Percentiles rank a stretch among this genome's conserved stretches.
Evolutionary conservation across 2,329 filamentous ascomycete genomes (phyloP).

Genomic region (Penicillium sp.): DNA sequence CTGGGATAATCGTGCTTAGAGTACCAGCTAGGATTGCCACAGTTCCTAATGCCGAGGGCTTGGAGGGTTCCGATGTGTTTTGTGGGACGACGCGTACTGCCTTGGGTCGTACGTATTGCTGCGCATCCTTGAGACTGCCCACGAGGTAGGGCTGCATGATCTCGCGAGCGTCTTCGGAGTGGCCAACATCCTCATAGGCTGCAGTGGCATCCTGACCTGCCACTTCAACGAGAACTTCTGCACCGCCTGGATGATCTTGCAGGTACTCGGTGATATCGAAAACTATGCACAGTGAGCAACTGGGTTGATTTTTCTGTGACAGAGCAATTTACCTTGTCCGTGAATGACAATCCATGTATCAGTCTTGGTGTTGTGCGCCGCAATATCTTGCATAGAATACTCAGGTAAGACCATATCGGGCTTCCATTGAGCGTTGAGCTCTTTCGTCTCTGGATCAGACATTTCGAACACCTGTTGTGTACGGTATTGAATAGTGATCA

Average conservation of each 20-base stretch:
- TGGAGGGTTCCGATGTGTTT: conserved; percentile 13
- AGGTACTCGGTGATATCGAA: conserved; percentile 64
- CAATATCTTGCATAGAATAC: conserved; percentile 44
- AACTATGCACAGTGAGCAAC: conserved; percentile 45
- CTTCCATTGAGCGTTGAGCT: conserved; percentile 24
- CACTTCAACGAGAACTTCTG: conserved; percentile 45
- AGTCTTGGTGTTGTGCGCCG: conserved; percentile 52
- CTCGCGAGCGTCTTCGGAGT: conserved; percentile 51
- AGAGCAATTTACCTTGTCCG: conserved; percentile 52
- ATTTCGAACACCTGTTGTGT: background rate
- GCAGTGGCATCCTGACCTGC: conserved; percentile 48
- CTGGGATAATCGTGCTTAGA: conserved; percentile 13
- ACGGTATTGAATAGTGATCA: background rate
- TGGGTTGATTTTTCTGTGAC: too few relatives aligned
- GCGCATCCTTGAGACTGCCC: conserved; percentile 36
- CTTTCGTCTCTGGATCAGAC: conserved; percentile 18
- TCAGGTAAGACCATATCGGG: conserved; percentile 22
- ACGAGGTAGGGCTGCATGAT: conserved; percentile 44
- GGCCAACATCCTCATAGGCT: conserved; percentile 50
- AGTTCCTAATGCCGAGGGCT: conserved; percentile 34
- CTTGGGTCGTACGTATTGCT: conserved; percentile 25
- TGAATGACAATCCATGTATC: conserved; percentile 62
- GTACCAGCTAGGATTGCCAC: conserved; percentile 26
- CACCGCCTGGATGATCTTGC: conserved; percentile 60
- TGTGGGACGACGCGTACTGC: conserved; percentile 30